Base-by-base conservation (phyloP, 768 basidiomycete genomes). In the Suillus ampliporus region DNA sequence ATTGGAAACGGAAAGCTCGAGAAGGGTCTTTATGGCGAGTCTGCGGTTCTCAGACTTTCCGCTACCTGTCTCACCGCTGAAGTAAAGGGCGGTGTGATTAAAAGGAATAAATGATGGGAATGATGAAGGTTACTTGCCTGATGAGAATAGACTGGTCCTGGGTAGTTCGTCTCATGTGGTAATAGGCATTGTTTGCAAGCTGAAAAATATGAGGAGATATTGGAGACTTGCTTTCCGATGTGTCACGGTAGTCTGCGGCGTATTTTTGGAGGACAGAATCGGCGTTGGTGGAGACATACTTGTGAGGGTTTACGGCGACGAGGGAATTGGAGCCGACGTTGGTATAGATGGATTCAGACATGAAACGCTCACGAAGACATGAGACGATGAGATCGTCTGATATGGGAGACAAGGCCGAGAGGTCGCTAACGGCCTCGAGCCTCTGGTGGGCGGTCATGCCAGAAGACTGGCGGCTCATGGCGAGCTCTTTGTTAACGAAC, bases 21-120 rank as follows among this genome's bases (percentile, higher is more conserved):
- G 84, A 21, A 99, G 79, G 1, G 92, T 85, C 75, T 97, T 97
- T 78, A 97, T 95, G 26, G 92, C 87, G n/a, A 98, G 82, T 15
- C 95, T 83, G 44, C 93, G 84, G 68, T 88, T 91, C 75, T 98
- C 97, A 1, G 94, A 94, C 78, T 98, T 99, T 59, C 97, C 96
- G 46, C 94, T 93, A 31, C 91, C 90, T 0, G 95, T 93, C 76
- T 97, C 94, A 31, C 96, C 95, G 62, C 95, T 97, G 72, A 3
- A 65, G 68, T 61, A 52, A 9, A 2, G 2, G 41, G 57, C 8
- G 14, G 64, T 37, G 8, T 48, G 51, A 60, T 62, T 31, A 8
- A 7, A 21, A 38, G 5, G 13, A 2, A 5, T 17, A 40, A 34
- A 46, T 63, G n/a, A 26, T 34, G 38, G 23, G 23, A 60, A 38